Evolutionary conservation across 1,139 yeast species (phyloP).

Genomic region (Chernovozyma aurita): DNA sequence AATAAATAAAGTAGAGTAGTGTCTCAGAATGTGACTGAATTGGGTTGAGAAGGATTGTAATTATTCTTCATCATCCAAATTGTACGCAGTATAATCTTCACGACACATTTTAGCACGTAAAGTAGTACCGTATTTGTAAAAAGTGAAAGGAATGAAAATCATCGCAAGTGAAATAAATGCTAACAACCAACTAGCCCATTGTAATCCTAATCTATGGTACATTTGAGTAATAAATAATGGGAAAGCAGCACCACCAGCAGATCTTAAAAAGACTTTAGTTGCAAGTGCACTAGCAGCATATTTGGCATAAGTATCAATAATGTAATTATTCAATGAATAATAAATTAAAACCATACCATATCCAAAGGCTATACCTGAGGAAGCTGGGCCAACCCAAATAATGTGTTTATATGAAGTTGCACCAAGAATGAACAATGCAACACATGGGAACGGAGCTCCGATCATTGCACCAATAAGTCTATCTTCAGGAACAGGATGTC

Average conservation of each 20-base stretch:
- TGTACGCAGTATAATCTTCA: constrained; percentile 48
- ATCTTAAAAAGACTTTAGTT: constrained; percentile 82
- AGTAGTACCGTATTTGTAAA: constrained; percentile 63
- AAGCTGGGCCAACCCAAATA: constrained; percentile 94
- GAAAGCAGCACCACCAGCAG: constrained; percentile 87
- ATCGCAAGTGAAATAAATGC: constrained; percentile 82
- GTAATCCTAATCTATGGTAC: constrained; percentile 69
- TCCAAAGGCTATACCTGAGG: constrained; percentile 85
- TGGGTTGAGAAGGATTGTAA: too few relatives aligned
- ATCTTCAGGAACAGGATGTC: constrained; percentile 82
- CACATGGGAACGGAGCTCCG: constrained; percentile 87
- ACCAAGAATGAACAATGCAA: constrained; percentile 82
- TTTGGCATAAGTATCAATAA: constrained; percentile 81
- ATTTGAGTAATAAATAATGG: constrained; percentile 84
- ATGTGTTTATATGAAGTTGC: constrained; percentile 78
- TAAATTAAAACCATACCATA: constrained; percentile 89
- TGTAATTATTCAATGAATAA: constrained; percentile 82
- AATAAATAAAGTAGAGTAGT: too few relatives aligned
- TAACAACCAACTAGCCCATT: constrained; percentile 80
- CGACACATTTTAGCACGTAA: constrained; percentile 65
- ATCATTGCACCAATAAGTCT: constrained; percentile 83
- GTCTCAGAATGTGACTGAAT: too few relatives aligned
- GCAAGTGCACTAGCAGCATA: constrained; percentile 91
- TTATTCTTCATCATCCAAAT: constrained; percentile 4
- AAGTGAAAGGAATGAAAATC: constrained; percentile 77